Conservation (phyloP, 768 basidiomycete species). For the Tulasnella calospora region DNA sequence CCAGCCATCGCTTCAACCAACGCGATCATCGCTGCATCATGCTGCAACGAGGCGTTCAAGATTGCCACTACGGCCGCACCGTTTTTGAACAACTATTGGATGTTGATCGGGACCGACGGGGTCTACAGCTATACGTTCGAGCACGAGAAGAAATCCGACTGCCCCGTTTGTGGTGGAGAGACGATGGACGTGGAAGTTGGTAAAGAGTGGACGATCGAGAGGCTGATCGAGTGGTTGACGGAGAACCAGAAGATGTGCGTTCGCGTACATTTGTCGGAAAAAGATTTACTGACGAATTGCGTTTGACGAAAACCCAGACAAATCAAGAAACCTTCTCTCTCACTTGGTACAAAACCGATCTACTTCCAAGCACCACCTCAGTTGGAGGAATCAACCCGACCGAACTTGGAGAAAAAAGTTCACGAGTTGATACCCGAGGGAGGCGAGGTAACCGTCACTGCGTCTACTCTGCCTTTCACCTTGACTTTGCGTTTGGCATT, state of each 20-base stretch:
- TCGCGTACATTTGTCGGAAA: not conserved
- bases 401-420: conserved; percentile 82
- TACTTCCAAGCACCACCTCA: conserved; percentile 94
- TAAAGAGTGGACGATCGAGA: conserved; percentile 72
- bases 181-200: conserved; percentile 66
- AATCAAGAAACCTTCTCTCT: conserved; percentile 93
- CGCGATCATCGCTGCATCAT: conserved; percentile 95
- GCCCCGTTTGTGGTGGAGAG: conserved; percentile 96
- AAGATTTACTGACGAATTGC: not conserved
- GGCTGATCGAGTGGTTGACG: conserved; percentile 77
- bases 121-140: conserved; percentile 97
- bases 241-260: conserved; percentile 89
- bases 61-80: conserved; percentile 94
- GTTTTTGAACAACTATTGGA: conserved; percentile 95
- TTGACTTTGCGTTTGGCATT: conserved; percentile 43
- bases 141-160: conserved; percentile 86
- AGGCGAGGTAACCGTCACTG: conserved; percentile 81
- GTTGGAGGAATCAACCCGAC: conserved; percentile 81
- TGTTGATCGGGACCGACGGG: conserved; percentile 95
- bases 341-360: conserved; percentile 66
- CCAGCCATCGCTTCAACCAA: conserved; percentile 98
- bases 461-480: conserved; percentile 82
- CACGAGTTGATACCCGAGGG: conserved; percentile 72
- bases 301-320: conserved; percentile 53
- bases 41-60: conserved; percentile 99